Evolutionary conservation across 345 rosid species (phyloP).

Genomic region (Pseudoturritis turrita): DNA sequence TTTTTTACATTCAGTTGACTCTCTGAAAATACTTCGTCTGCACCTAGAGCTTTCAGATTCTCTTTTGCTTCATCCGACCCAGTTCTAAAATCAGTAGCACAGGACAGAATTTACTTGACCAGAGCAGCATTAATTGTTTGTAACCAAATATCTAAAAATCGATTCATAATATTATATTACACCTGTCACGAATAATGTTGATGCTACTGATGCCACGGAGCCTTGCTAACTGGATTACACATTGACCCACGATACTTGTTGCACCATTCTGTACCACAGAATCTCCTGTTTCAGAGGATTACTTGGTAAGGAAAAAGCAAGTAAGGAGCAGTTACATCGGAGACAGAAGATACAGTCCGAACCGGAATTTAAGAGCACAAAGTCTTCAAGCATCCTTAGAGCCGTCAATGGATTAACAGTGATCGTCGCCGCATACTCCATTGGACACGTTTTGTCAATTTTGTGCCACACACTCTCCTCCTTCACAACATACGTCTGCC

Average conservation of each 20-base stretch:
- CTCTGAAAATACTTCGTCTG: conserved; percentile 71
- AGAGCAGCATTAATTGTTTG: background rate
- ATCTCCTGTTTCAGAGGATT: conserved; percentile 48
- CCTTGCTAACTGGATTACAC: conserved; percentile 78
- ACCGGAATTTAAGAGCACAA: conserved; percentile 57
- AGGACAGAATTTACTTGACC: background rate
- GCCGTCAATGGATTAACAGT: conserved; percentile 90
- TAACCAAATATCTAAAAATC: background rate
- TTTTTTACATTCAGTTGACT: conserved; percentile 73
- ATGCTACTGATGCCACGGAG: conserved; percentile 61
- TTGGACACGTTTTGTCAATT: conserved; percentile 57
- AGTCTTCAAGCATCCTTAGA: conserved; percentile 86
- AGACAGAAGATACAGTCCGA: background rate
- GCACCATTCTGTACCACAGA: conserved; percentile 91
- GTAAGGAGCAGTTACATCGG: background rate
- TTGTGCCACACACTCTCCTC: conserved; percentile 80
- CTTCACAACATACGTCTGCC: conserved; percentile 80
- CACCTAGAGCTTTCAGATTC: conserved; percentile 62
- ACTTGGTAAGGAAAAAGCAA: conserved; percentile 16
- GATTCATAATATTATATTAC: background rate
- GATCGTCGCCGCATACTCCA: conserved; percentile 86
- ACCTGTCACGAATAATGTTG: conserved; percentile 87
- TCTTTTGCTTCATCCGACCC: conserved; percentile 73
- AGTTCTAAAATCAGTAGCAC: conserved; percentile 40
- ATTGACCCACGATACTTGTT: conserved; percentile 85